These are phyloP conservation scores for Chrysanthemum makinoi DNA, from an alignment of 129 eudicot species.

Conservation along the genomic window DNA sequence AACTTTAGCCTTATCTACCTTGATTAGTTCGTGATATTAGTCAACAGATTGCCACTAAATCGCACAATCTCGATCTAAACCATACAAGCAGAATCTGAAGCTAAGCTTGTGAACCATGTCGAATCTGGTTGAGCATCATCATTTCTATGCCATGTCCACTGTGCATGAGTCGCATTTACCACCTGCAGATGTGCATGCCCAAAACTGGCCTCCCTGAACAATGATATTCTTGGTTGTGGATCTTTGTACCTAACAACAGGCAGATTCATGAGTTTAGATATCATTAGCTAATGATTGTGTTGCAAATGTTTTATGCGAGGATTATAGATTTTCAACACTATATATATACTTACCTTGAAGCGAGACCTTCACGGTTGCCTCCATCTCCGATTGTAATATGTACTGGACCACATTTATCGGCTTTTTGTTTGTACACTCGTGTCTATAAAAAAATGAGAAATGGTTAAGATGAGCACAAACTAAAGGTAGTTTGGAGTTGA, in stretches of 20 bases:
- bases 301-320: background rate
- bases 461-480: background rate
- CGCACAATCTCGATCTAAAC: conserved; percentile 4
- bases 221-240: conserved; percentile 55
- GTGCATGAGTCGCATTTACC: conserved; percentile 65
- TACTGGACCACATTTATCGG: conserved; percentile 57
- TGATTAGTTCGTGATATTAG: too few species aligned
- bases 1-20: too few species aligned
- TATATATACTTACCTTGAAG: conserved; percentile 41
- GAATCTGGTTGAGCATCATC: conserved; percentile 52
- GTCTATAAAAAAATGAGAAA: conserved; percentile 26
- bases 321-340: background rate
- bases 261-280: background rate
- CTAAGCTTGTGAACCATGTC: conserved; percentile 49
- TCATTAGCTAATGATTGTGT: background rate
- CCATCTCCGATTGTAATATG: conserved; percentile 76
- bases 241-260: conserved; percentile 42
- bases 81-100: conserved; percentile 41
- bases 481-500: background rate
- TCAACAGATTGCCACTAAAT: too few species aligned
- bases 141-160: conserved; percentile 78
- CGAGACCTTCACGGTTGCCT: conserved; percentile 82
- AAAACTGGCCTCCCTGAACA: conserved; percentile 82
- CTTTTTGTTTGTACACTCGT: conserved; percentile 46
- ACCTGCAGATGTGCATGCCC: conserved; percentile 66